Base-by-base conservation (phyloP, 768 basidiomycete genomes). In the Kondoa subrosea region DNA sequence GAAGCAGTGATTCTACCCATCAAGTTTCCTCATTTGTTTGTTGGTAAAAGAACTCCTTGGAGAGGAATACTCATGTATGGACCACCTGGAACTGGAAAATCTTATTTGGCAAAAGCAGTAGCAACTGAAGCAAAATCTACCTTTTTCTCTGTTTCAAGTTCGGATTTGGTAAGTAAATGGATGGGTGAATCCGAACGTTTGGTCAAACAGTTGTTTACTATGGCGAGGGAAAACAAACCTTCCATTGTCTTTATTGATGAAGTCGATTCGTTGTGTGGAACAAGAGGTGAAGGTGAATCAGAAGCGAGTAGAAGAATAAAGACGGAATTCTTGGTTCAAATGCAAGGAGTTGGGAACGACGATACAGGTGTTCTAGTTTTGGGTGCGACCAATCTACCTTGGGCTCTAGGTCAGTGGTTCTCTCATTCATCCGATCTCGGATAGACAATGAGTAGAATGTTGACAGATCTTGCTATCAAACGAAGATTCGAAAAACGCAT, bases 181-280 rank as follows among this genome's bases (percentile, higher is more conserved):
- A 95, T 97, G 80, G 95, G 95, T 68, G 95, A 99, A 78, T 92
- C 90, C 2, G 93, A 97, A 79, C 81, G 93, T 75, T 82, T 96
- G 63, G 95, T 99, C 61, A 91, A 90, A 77, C 91, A 96, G 75
- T 82, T 99, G 30, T 99, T 99, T 75, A 85, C 89, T 74, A 87
- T 99, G 81, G 95, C 95, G 0, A 84, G 95, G 65, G 93, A 97
- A 77, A 84, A 85, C 68, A 97, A 96, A 76, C 95, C 95, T 0
- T 85, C 93, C 0, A 99, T 99, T 78, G 96, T 99, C 78, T 99
- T 99, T 77, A 88, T 99, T 75, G 95, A 99, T 76, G 95, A 97
- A 77, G 89, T 99, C 57, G 95, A 99, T 77, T 96, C 93, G 12
- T 81, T 99, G 64, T 88, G 91, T 3, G 90, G 95, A 0, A 87